Evolutionary conservation across 768 basidiomycete genomes (phyloP).

Genomic region (Botryobasidium botryosum): DNA sequence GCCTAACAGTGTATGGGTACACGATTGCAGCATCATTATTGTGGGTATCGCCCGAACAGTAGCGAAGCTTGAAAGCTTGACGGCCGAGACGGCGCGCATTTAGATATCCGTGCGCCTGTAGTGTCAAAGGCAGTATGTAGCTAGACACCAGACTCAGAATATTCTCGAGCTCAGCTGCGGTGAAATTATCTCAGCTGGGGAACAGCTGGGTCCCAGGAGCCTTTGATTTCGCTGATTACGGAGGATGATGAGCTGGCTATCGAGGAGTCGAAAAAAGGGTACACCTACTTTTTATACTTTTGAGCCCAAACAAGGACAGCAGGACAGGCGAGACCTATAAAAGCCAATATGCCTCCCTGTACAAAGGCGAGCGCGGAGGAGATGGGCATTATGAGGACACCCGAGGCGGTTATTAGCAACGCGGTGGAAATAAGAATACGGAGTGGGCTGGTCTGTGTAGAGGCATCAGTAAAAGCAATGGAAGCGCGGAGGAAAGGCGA

Average conservation of each 20-base stretch:
- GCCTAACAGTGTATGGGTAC: no score
- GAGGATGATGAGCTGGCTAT: slow-evolving; percentile 8
- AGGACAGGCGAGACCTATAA: slow-evolving; percentile 57
- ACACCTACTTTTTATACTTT: slow-evolving; percentile 71
- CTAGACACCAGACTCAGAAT: no score
- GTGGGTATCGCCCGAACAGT: no score
- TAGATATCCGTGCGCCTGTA: no score
- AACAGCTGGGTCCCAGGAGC: slow-evolving; percentile 80
- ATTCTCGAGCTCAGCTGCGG: no score
- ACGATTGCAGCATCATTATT: no score
- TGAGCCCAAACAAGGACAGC: slow-evolving; percentile 70
- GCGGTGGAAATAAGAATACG: slow-evolving; percentile 39
- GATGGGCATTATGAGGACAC: slow-evolving; percentile 37
- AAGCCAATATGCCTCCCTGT: slow-evolving; percentile 31
- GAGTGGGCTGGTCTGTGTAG: slow-evolving; percentile 18
- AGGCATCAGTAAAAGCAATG: slow-evolving; percentile 17
- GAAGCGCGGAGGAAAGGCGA: slow-evolving; percentile 3
- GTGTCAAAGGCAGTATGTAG: no score
- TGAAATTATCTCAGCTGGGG: slow-evolving; percentile 29
- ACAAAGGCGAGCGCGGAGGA: slow-evolving; percentile 40
- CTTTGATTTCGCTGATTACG: slow-evolving; percentile 65
- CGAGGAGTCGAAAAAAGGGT: slow-evolving; percentile 1
- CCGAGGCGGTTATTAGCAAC: slow-evolving; percentile 29
- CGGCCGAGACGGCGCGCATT: no score
- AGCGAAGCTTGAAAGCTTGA: no score